Percentiles rank a stretch among this genome's conserved stretches.
These are phyloP conservation scores for Petunia secreta DNA, from an alignment of 257 asterid species.

Conservation along the genomic window DNA sequence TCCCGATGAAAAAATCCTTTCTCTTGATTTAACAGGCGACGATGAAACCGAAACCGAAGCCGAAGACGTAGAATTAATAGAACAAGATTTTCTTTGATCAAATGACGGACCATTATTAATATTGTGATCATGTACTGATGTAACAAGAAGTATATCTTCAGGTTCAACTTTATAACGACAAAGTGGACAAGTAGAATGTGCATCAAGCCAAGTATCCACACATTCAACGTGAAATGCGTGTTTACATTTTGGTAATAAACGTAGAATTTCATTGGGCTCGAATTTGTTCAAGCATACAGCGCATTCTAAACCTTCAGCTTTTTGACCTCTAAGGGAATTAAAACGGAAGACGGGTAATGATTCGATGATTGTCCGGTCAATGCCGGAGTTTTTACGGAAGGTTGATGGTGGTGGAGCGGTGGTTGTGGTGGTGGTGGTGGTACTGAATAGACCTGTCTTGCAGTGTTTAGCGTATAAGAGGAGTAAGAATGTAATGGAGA, in stretches of 20 bases:
- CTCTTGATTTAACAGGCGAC: slow-evolving; percentile 18
- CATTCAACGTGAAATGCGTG: slow-evolving; percentile 93
- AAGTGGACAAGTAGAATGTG: slow-evolving; percentile 88
- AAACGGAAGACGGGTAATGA: slow-evolving; percentile 77
- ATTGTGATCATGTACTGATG: slow-evolving; percentile 24
- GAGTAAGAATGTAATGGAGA: slow-evolving; percentile 63
- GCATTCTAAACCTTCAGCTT: slow-evolving; percentile 75
- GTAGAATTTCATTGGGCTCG: slow-evolving; percentile 58
- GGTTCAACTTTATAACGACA: slow-evolving; percentile 85
- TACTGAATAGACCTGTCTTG: slow-evolving; percentile 34
- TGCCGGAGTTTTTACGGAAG: slow-evolving; percentile 56
- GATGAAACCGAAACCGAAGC: not conserved
- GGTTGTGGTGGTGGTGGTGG: not conserved
- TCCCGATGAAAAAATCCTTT: slow-evolving; percentile 38
- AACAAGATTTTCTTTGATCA: not conserved
- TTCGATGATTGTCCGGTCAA: slow-evolving; percentile 53
- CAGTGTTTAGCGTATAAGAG: slow-evolving; percentile 77
- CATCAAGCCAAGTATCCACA: slow-evolving; percentile 90
- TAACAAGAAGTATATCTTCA: slow-evolving; percentile 67
- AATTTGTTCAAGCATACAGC: slow-evolving; percentile 73
- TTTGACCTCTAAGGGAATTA: slow-evolving; percentile 69
- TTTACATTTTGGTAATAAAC: slow-evolving; percentile 77
- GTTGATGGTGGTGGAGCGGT: slow-evolving; percentile 17
- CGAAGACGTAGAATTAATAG: slow-evolving; percentile 29
- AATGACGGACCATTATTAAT: slow-evolving; percentile 12